Evolutionary conservation across 2,329 filamentous ascomycete species (phyloP).

Genomic region (Pseudogymnoascus sp.): DNA sequence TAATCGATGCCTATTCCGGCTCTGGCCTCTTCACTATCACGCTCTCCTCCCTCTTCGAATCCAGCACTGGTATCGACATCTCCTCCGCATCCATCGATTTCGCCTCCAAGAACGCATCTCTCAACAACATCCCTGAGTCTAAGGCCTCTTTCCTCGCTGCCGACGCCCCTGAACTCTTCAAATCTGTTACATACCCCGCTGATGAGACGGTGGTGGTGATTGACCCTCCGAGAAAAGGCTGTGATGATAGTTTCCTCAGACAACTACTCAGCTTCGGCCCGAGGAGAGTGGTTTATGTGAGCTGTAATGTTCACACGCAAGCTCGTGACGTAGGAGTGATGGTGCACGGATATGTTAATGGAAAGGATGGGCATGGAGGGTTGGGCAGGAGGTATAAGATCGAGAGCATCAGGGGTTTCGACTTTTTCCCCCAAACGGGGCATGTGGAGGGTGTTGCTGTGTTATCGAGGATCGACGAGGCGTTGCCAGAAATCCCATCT

Average conservation of each 20-base stretch:
- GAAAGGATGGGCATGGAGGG: slow-evolving; percentile 15
- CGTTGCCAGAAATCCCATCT: background rate
- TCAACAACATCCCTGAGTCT: slow-evolving; percentile 60
- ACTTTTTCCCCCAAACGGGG: slow-evolving; percentile 88
- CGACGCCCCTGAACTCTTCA: slow-evolving; percentile 78
- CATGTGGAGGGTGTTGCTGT: slow-evolving; percentile 63
- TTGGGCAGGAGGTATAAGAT: slow-evolving; percentile 60
- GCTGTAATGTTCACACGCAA: slow-evolving; percentile 97
- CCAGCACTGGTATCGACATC: slow-evolving; percentile 86
- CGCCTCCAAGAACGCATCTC: slow-evolving; percentile 67
- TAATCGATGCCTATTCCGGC: slow-evolving; percentile 96
- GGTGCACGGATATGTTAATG: slow-evolving; percentile 56
- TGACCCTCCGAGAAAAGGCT: slow-evolving; percentile 94
- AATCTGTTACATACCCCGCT: slow-evolving; percentile 61
- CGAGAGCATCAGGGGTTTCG: slow-evolving; percentile 85
- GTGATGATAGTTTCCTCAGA: slow-evolving; percentile 72
- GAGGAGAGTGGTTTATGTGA: slow-evolving; percentile 80
- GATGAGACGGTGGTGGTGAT: slow-evolving; percentile 89
- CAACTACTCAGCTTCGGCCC: slow-evolving; percentile 77
- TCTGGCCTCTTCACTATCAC: slow-evolving; percentile 96
- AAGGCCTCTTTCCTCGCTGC: slow-evolving; percentile 82
- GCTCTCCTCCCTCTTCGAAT: slow-evolving; percentile 74
- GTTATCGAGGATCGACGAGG: slow-evolving; percentile 47
- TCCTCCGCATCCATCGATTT: slow-evolving; percentile 67
- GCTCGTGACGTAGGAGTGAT: slow-evolving; percentile 85